A percentile compares a stretch with the other conserved stretches of the same genome.
These are phyloP conservation scores for Penicillium arizonense DNA, from an alignment of 495 filamentous ascomycete species.

Conservation along the genomic window DNA sequence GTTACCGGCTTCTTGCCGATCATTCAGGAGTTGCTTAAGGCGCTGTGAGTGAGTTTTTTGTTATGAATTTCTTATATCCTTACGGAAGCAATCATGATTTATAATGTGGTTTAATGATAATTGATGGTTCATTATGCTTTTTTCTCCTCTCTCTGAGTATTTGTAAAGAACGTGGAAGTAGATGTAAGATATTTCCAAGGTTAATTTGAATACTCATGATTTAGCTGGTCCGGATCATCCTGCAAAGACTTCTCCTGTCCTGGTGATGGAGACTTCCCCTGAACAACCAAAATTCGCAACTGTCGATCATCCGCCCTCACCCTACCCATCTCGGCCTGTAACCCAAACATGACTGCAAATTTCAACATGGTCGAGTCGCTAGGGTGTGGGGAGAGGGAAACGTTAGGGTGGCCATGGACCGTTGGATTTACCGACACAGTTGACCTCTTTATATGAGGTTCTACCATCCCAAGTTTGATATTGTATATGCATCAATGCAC, in stretches of 20 bases:
- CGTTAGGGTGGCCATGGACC: no score
- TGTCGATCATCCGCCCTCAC: background rate
- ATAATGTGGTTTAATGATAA: constrained; percentile 13
- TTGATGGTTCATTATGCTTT: background rate
- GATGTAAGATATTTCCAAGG: no score
- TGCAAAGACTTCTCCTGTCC: no score
- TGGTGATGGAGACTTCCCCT: background rate
- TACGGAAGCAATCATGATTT: constrained; percentile 7
- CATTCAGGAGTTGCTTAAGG: constrained; percentile 25
- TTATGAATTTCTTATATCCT: constrained; percentile 13
- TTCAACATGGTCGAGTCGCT: background rate
- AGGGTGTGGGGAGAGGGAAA: no score
- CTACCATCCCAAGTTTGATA: no score
- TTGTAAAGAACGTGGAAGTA: no score
- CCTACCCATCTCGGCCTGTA: background rate
- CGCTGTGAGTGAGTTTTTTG: constrained; percentile 17
- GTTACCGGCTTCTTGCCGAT: constrained; percentile 27
- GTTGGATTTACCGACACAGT: no score
- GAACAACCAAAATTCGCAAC: background rate
- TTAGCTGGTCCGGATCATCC: no score
- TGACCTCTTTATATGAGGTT: background rate
- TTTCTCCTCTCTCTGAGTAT: background rate
- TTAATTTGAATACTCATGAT: no score
- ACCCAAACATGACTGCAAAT: background rate
- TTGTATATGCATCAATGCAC: no score